Percentiles rank a stretch among this genome's conserved stretches.
Evolutionary conservation across 352 stramenopile genomes (phyloP).

Genomic region (Pythium inflatum): DNA sequence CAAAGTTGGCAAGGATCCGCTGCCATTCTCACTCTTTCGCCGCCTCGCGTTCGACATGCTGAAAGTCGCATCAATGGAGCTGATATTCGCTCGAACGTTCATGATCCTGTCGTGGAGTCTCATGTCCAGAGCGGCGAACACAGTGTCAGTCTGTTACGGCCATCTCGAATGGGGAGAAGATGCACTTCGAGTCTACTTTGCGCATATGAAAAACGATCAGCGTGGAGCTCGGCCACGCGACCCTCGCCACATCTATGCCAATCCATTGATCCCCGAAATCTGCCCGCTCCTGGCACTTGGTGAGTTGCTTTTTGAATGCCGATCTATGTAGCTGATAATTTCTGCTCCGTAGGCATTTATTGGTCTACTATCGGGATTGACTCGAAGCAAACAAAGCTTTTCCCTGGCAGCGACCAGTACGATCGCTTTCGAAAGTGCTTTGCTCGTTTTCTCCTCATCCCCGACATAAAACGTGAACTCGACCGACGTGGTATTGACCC

Average conservation of each 20-base stretch:
- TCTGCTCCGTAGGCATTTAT: conserved; percentile 12
- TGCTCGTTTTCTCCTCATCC: conserved; percentile 3
- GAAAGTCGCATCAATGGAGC: not conserved
- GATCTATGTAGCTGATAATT: conserved; percentile 6
- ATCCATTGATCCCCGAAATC: conserved; percentile 33
- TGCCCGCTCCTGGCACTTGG: conserved; percentile 40
- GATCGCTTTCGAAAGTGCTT: conserved; percentile 32
- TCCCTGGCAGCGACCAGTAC: conserved; percentile 30
- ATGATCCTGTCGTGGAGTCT: conserved; percentile 20
- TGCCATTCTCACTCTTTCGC: conserved; percentile 8
- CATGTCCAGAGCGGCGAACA: conserved; percentile 2
- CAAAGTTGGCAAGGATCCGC: conserved; percentile 9
- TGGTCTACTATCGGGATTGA: conserved; percentile 19
- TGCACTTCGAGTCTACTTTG: conserved; percentile 40
- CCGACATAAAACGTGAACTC: conserved; percentile 21
- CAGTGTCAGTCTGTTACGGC: conserved; percentile 5
- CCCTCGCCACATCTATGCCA: conserved; percentile 40
- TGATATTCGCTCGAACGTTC: conserved; percentile 8
- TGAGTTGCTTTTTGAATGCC: conserved; percentile 7
- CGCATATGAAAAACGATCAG: conserved; percentile 46
- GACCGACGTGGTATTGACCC: conserved; percentile 21
- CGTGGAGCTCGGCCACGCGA: conserved; percentile 27
- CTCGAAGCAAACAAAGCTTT: conserved; percentile 12
- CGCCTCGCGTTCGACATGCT: conserved; percentile 6
- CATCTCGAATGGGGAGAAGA: conserved; percentile 39